These are phyloP conservation scores for Lodderomyces oxycetoniae DNA, from an alignment of 1,139 yeast species.

Conservation along the genomic window DNA sequence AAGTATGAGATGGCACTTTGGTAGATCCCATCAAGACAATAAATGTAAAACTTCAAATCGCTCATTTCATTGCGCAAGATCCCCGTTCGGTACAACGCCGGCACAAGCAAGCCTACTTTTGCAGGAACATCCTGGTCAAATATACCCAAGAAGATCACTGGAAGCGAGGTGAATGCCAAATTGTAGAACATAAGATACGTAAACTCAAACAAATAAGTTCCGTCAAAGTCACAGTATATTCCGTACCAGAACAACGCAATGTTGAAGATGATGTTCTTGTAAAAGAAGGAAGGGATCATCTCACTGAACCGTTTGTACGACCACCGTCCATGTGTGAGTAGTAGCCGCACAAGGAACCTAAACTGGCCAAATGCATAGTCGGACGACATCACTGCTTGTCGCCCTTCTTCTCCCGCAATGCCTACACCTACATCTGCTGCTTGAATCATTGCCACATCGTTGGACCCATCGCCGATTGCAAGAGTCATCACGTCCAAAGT, in stretches of 20 bases:
- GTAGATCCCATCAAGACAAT: slow-evolving; percentile 82
- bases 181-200: slow-evolving; percentile 90
- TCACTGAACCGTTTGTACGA: slow-evolving; percentile 86
- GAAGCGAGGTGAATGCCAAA: slow-evolving; percentile 91
- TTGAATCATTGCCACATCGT: slow-evolving; percentile 98
- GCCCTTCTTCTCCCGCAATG: slow-evolving; percentile 96
- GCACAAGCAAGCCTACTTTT: slow-evolving; percentile 77
- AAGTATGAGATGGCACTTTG: slow-evolving; percentile 84
- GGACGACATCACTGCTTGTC: slow-evolving; percentile 97
- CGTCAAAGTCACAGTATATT: slow-evolving; percentile 78
- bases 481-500: slow-evolving; percentile 72
- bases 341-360: slow-evolving; percentile 69
- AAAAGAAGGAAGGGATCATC: slow-evolving; percentile 92
- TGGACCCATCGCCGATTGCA: slow-evolving; percentile 98
- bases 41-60: slow-evolving; percentile 71
- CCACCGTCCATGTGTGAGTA: slow-evolving; percentile 95
- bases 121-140: slow-evolving; percentile 92
- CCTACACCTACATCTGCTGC: slow-evolving; percentile 99
- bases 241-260: slow-evolving; percentile 93
- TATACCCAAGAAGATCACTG: slow-evolving; percentile 85
- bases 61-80: slow-evolving; percentile 81
- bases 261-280: slow-evolving; percentile 86
- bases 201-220: slow-evolving; percentile 85
- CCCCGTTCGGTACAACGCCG: slow-evolving; percentile 84
- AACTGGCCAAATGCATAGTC: slow-evolving; percentile 97